These are phyloP conservation scores for Termitomyces bulborhizus DNA, from an alignment of 768 basidiomycete species.

Conservation along the genomic window DNA sequence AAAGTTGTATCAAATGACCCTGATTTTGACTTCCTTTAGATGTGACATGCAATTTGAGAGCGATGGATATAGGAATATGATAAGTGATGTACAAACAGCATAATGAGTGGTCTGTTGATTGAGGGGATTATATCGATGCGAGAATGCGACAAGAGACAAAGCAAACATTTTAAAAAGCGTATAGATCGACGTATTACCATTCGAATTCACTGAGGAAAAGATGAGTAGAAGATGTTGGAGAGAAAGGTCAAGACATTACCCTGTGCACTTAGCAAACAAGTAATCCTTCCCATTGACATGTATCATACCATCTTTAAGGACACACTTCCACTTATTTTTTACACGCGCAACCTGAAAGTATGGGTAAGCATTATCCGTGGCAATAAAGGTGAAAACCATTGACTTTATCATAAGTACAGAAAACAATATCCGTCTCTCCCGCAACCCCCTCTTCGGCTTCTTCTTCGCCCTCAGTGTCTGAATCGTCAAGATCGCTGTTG, in stretches of 20 bases:
- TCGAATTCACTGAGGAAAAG: slow-evolving; percentile 30
- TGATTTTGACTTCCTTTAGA: slow-evolving; percentile 8
- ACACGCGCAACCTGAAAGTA: slow-evolving; percentile 84
- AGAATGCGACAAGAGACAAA: neutral
- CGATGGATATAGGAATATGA: slow-evolving; percentile 11
- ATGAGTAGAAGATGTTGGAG: neutral
- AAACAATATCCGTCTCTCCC: slow-evolving; percentile 86
- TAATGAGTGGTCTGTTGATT: slow-evolving; percentile 4
- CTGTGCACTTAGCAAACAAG: slow-evolving; percentile 93
- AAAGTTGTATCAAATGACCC: neutral
- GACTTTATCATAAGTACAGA: slow-evolving; percentile 98
- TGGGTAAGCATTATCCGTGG: neutral
- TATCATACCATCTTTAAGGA: slow-evolving; percentile 96
- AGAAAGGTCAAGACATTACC: slow-evolving; percentile 39
- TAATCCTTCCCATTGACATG: slow-evolving; percentile 97
- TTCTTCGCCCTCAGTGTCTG: slow-evolving; percentile 81
- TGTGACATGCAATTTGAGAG: slow-evolving; percentile 15
- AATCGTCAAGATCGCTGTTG: slow-evolving; percentile 95
- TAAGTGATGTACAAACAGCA: slow-evolving; percentile 13
- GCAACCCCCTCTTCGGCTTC: slow-evolving; percentile 73
- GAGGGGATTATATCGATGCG: neutral
- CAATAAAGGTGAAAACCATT: slow-evolving; percentile 10
- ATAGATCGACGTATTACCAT: slow-evolving; percentile 22
- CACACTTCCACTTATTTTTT: slow-evolving; percentile 99
- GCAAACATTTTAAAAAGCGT: neutral